Conservation (phyloP, 1,139 yeast genomes). For the Blastobotrys illinoisensis region DNA sequence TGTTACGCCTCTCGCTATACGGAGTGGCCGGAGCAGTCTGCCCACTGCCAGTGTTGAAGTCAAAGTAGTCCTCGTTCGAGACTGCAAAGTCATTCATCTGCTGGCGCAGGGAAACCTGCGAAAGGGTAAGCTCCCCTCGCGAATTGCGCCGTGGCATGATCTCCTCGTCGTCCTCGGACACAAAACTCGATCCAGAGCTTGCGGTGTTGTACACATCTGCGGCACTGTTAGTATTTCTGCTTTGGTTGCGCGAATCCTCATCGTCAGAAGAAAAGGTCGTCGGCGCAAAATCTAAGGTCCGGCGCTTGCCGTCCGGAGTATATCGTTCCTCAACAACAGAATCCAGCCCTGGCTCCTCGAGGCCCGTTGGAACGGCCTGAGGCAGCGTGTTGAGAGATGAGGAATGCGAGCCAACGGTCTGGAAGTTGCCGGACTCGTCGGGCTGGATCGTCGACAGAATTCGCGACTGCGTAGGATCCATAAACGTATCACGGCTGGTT, state of each 20-base stretch:
- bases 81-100: conserved; percentile 5
- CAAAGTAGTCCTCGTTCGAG: background rate
- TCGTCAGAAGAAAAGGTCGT: conserved; percentile 12
- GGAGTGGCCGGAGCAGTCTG: background rate
- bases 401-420: conserved; percentile 22
- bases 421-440: conserved; percentile 20
- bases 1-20: conserved; percentile 2
- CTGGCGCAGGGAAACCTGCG: conserved; percentile 17
- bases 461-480: conserved; percentile 26
- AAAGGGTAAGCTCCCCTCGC: conserved; percentile 33
- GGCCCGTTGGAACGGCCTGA: background rate
- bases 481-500: conserved; percentile 18
- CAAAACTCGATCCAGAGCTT: conserved; percentile 11
- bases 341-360: background rate
- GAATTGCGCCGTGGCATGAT: conserved; percentile 32
- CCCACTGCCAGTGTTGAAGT: background rate
- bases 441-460: conserved; percentile 26
- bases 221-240: background rate
- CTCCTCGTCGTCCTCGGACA: conserved; percentile 17
- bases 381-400: conserved; percentile 15
- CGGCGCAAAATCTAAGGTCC: conserved; percentile 9
- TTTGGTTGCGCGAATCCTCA: conserved; percentile 1
- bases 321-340: background rate
- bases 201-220: conserved; percentile 12
- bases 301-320: background rate